phyloP scores from a whole-genome alignment of 768 basidiomycete species.

The Russula emetica region DNA sequence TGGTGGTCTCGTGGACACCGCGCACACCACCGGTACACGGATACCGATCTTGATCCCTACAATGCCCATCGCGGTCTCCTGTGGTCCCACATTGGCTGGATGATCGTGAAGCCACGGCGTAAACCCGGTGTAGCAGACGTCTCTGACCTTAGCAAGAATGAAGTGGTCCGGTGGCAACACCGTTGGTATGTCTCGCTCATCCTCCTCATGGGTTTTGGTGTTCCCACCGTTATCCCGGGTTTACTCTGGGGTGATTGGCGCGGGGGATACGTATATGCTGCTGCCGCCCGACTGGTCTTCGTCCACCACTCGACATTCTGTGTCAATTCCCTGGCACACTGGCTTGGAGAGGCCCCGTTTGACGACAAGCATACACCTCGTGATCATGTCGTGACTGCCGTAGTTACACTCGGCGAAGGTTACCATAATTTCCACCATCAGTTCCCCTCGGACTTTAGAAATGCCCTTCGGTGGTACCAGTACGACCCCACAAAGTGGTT shows the following conservation, averaged over 20 bases:
- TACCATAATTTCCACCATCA: constrained; percentile 99
- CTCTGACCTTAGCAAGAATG: constrained; percentile 76
- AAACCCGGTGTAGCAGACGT: constrained; percentile 89
- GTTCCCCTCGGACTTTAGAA: constrained; percentile 97
- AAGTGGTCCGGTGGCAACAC: constrained; percentile 85
- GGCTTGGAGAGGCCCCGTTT: constrained; percentile 89
- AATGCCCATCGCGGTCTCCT: constrained; percentile 85
- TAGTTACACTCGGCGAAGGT: constrained; percentile 90
- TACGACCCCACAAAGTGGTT: constrained; percentile 95
- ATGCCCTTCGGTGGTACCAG: constrained; percentile 93
- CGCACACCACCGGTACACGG: constrained; percentile 95
- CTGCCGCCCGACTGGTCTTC: constrained; percentile 69
- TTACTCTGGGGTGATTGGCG: constrained; percentile 79
- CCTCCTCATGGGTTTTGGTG: constrained; percentile 60
- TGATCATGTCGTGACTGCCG: constrained; percentile 84
- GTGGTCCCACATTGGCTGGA: constrained; percentile 89
- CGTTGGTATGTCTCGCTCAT: constrained; percentile 69
- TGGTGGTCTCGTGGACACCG: constrained; percentile 99
- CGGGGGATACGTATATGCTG: constrained; percentile 86
- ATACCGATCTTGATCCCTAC: constrained; percentile 95
- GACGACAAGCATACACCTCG: constrained; percentile 94
- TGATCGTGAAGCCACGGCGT: constrained; percentile 85
- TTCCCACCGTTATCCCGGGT: constrained; percentile 77
- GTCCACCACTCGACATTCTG: constrained; percentile 97
- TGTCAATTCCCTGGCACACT: constrained; percentile 95